Evolutionary conservation across 2,329 filamentous ascomycete genomes (phyloP), one percentile per base, ranked within the genome.

Genomic region (Fusarium pilosicola): DNA sequence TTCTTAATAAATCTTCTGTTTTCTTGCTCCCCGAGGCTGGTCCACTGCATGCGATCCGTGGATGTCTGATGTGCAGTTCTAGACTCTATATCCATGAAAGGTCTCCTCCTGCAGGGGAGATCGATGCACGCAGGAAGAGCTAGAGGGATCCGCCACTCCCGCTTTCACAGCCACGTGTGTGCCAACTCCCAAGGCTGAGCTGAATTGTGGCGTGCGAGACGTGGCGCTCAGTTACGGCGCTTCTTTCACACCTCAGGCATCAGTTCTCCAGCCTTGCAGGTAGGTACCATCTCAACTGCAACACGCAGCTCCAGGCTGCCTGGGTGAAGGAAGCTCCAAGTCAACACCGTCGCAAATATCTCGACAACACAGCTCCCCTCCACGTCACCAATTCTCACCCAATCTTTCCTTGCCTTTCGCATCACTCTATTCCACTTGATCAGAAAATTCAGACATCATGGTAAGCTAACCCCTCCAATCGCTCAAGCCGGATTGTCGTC

Each of bases 271-370:
- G 78, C 78, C 77, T 80, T 72, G 77, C 69, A 62, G 46, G 55
- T 55, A 59, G 61, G 68, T 56, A 36, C 65, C 22, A 12, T 59
- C 20, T 39, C 74, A 70, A 73, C 73, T 71, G 78, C 76, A 79
- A 78, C 78, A 82, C 83, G 83, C 82, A 84, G 82, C 83, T 84
- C 80, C 81, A 79, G 82, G 83, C 81, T 84, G 83, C 83, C 83
- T 84, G 49, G 67, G 67, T 70, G 82, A 81, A 81, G 71, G 74
- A 79, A 81, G 80, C 80, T 81, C 79, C 79, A 80, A 76, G 67
- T 73, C 79, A 76, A 77, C 66, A 74, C 75, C 76, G 61, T 68
- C 67, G 58, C 68, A 76, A 70, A 67, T 65, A 74, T 70, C 70
- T 66, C 68, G 48, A 68, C 48, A 48, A 52, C 51, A 65, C 49